Percentiles rank a stretch among this genome's conserved stretches.
Evolutionary conservation across 345 rosid species (phyloP).

Genomic region (Hypericum androsaemum): DNA sequence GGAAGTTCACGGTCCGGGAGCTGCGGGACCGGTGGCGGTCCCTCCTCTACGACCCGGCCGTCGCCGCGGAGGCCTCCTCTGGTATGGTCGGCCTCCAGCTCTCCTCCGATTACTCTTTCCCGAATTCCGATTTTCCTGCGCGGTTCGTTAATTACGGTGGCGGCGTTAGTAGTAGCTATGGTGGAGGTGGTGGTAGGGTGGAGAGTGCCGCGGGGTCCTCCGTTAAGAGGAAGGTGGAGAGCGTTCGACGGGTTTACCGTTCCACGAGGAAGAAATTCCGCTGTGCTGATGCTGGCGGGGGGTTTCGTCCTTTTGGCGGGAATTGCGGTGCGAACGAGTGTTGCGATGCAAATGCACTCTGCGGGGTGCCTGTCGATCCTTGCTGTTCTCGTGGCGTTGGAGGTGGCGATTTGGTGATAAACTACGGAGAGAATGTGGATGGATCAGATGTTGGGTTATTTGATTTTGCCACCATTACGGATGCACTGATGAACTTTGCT

Average conservation of each 20-base stretch:
- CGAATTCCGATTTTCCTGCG: background rate
- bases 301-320: too few species aligned
- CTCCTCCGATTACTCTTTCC: background rate
- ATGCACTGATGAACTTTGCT: slow-evolving; percentile 26
- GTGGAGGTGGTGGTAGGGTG: too few species aligned
- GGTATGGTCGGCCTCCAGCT: slow-evolving; percentile 5
- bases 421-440: too few species aligned
- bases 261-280: slow-evolving; percentile 3
- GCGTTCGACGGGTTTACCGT: slow-evolving; percentile 1
- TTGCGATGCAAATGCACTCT: too few species aligned
- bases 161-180: too few species aligned
- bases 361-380: too few species aligned
- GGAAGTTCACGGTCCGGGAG: slow-evolving; percentile 6
- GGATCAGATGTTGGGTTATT: slow-evolving; percentile 1
- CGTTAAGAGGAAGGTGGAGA: slow-evolving; percentile 6
- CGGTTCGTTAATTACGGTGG: background rate
- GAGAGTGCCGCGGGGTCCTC: background rate
- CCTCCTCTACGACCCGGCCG: slow-evolving; percentile 6
- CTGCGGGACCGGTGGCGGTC: slow-evolving; percentile 7
- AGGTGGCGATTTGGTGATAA: too few species aligned
- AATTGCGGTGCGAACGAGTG: too few species aligned
- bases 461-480: slow-evolving; percentile 30
- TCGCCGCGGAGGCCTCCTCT: slow-evolving; percentile 4
- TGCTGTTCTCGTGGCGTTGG: too few species aligned
- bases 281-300: background rate